Evolutionary conservation across 768 basidiomycete genomes (phyloP).

Genomic region (Phaeotremella fagi): DNA sequence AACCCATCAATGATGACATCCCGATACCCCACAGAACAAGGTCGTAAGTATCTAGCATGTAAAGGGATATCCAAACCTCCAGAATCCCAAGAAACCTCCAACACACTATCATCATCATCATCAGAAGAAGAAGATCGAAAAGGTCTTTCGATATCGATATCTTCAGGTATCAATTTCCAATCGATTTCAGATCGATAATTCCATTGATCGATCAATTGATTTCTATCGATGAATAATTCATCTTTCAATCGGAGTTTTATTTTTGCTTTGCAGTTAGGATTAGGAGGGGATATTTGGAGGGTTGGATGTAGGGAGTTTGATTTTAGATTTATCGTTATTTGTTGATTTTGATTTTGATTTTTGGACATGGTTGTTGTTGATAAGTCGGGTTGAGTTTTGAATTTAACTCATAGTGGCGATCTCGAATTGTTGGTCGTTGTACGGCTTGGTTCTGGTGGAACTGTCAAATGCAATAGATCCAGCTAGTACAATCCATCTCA

Average conservation of each 20-base stretch:
- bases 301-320: neutral
- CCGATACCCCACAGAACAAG: constrained; percentile 9
- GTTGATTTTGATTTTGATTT: neutral
- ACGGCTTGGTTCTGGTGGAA: neutral
- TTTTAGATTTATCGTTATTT: neutral
- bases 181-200: neutral
- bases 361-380: neutral
- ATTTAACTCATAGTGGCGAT: neutral
- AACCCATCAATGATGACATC: constrained; percentile 2
- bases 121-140: neutral
- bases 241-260: constrained; percentile 17
- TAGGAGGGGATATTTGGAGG: neutral
- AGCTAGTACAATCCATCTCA: neutral
- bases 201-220: constrained; percentile 18
- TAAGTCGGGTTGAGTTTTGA: neutral
- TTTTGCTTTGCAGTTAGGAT: neutral
- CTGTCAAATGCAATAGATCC: neutral
- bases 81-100: neutral
- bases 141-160: constrained; percentile 22
- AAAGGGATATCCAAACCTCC: constrained; percentile 18
- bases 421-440: neutral
- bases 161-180: constrained; percentile 7
- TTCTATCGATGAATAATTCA: constrained; percentile 25
- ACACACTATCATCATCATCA: neutral
- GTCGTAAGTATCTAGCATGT: constrained; percentile 27